Conservation (phyloP, 768 basidiomycete genomes). For the Kwoniella newhampshirensis region DNA sequence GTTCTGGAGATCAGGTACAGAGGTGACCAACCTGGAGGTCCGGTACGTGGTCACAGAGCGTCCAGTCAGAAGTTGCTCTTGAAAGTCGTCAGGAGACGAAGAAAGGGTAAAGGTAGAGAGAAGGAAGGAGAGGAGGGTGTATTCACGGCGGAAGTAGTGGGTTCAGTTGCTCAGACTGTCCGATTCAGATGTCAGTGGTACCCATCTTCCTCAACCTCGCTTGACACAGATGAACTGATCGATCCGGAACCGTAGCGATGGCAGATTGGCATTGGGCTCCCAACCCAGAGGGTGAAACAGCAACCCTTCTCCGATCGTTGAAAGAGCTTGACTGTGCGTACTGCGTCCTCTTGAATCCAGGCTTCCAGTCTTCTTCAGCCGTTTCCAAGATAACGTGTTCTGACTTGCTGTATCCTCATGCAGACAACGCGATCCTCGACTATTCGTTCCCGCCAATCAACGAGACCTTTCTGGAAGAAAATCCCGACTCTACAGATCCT, state of each 20-base stretch:
- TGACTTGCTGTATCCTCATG: background rate
- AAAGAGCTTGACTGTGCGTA: constrained; percentile 74
- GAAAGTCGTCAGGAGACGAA: constrained; percentile 73
- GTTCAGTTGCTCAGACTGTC: constrained; percentile 74
- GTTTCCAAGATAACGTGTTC: constrained; percentile 6
- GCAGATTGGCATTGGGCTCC: constrained; percentile 90
- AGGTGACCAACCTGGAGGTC: constrained; percentile 73
- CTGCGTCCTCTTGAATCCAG: too few species aligned
- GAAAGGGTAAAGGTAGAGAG: constrained; percentile 41
- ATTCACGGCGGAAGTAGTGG: constrained; percentile 57
- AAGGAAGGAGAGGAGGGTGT: constrained; percentile 26
- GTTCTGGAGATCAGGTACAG: constrained; percentile 75
- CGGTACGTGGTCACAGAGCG: constrained; percentile 76
- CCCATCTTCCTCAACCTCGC: constrained; percentile 6
- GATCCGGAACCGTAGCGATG: constrained; percentile 67
- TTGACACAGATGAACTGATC: background rate
- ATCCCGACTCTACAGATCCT: constrained; percentile 9
- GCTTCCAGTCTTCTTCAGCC: too few species aligned
- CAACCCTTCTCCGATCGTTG: constrained; percentile 71
- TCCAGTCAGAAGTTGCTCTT: constrained; percentile 77
- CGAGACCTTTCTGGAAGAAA: constrained; percentile 64
- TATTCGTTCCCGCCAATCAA: constrained; percentile 69
- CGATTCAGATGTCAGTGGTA: constrained; percentile 77
- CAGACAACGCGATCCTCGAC: constrained; percentile 72
- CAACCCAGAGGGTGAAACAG: constrained; percentile 67